These are phyloP conservation scores for Phytophthora fragariae DNA, from an alignment of 352 stramenopile species.

Conservation along the genomic window DNA sequence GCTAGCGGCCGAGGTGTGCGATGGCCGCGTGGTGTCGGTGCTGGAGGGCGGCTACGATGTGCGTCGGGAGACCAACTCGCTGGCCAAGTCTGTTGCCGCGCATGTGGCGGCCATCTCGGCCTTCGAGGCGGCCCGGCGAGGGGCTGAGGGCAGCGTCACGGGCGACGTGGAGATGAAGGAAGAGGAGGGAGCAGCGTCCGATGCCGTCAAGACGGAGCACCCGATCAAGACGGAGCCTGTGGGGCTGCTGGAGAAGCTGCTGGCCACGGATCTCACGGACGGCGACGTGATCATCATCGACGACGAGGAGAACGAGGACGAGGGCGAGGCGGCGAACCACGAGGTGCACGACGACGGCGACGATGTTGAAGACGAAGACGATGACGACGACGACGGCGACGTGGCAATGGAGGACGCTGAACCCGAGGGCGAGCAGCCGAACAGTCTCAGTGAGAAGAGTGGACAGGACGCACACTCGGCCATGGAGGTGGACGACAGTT, in stretches of 20 bases:
- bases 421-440: slow-evolving; percentile 12
- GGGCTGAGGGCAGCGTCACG: slow-evolving; percentile 18
- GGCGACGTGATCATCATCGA: slow-evolving; percentile 66
- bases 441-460: background rate
- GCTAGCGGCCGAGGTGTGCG: slow-evolving; percentile 76
- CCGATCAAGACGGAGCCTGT: slow-evolving; percentile 40
- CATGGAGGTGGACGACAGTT: slow-evolving; percentile 51
- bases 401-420: slow-evolving; percentile 29
- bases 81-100: slow-evolving; percentile 83
- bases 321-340: slow-evolving; percentile 3
- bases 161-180: slow-evolving; percentile 45
- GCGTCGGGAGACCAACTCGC: slow-evolving; percentile 79
- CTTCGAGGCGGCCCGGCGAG: slow-evolving; percentile 56
- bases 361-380: slow-evolving; percentile 37
- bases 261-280: slow-evolving; percentile 58
- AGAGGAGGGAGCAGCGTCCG: slow-evolving; percentile 15
- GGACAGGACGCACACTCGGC: slow-evolving; percentile 27
- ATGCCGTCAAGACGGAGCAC: slow-evolving; percentile 28
- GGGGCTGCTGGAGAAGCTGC: slow-evolving; percentile 57
- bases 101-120: slow-evolving; percentile 78
- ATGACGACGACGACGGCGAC: slow-evolving; percentile 38
- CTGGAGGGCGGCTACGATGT: slow-evolving; percentile 90
- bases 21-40: slow-evolving; percentile 85
- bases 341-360: slow-evolving; percentile 12
- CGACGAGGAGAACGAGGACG: slow-evolving; percentile 49